A percentile compares a stretch with the other conserved stretches of the same genome.
Evolutionary conservation across 805 yeast genomes (phyloP).

Genomic region (Zygoascus ofunaensis): DNA sequence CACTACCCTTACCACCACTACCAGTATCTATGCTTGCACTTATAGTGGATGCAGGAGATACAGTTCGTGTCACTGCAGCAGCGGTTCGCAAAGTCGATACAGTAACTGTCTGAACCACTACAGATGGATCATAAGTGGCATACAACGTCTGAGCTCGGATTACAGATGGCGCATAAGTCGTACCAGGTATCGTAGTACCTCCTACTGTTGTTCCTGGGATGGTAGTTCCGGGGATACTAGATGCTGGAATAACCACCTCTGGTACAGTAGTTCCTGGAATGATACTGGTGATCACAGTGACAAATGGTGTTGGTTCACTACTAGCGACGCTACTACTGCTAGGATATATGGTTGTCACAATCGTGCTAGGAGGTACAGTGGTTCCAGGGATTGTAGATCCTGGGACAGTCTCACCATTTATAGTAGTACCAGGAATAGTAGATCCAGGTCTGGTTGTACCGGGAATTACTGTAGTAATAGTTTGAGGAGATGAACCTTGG

Average conservation of each 20-base stretch:
- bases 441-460: conserved; percentile 11
- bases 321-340: conserved; percentile 15
- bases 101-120: conserved; percentile 10
- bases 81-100: conserved; percentile 1
- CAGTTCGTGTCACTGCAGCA: conserved; percentile 10
- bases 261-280: conserved; percentile 15
- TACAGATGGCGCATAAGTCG: conserved; percentile 10
- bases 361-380: background rate
- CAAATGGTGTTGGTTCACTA: conserved; percentile 12
- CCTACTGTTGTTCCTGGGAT: conserved; percentile 3
- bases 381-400: conserved; percentile 5
- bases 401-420: conserved; percentile 8
- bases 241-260: conserved; percentile 8
- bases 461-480: conserved; percentile 9
- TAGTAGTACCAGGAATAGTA: conserved; percentile 13
- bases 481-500: background rate
- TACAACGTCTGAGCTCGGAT: conserved; percentile 7
- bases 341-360: background rate
- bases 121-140: conserved; percentile 6
- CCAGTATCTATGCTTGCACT: conserved; percentile 8
- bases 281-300: conserved; percentile 9
- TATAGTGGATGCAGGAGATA: conserved; percentile 13
- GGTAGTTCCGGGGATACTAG: conserved; percentile 5
- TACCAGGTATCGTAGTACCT: background rate
- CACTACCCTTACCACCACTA: background rate